phyloP scores from a whole-genome alignment of 2,329 filamentous ascomycete genomes.

The Remersonia thermophila region DNA sequence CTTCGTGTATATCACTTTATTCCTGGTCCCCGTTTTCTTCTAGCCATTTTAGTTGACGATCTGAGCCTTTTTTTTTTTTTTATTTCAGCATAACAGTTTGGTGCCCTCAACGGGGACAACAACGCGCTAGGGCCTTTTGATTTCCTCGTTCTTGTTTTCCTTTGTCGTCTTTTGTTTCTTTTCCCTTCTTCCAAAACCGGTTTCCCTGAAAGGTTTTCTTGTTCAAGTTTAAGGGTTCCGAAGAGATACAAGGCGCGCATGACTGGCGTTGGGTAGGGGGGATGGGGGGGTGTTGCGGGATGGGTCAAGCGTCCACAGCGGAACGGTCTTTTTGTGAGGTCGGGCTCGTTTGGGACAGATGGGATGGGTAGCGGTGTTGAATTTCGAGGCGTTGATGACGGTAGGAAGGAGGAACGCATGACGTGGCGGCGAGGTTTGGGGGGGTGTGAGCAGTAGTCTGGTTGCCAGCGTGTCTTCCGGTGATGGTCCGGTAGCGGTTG shows the following conservation, averaged over 20 bases:
- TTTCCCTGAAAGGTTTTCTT: conserved; percentile 5
- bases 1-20: conserved; percentile 14
- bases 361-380: background rate
- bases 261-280: conserved; percentile 11
- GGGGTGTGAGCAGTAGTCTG: conserved; percentile 1
- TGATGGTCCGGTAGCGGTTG: too few species aligned
- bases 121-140: conserved; percentile 1
- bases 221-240: conserved; percentile 5
- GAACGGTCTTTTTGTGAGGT: conserved; percentile 1
- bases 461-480: too few species aligned
- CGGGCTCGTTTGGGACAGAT: conserved; percentile 2
- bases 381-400: background rate
- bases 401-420: too few species aligned
- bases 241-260: conserved; percentile 13
- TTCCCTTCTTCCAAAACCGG: conserved; percentile 1
- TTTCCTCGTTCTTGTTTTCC: background rate
- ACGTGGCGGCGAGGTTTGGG: too few species aligned
- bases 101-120: conserved; percentile 2
- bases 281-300: background rate
- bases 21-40: conserved; percentile 5
- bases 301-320: background rate
- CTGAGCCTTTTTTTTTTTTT: conserved; percentile 7
- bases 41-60: conserved; percentile 12
- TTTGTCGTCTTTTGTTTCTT: conserved; percentile 1
- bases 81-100: too few species aligned